phyloP scores from a whole-genome alignment of 2,329 filamentous ascomycete genomes.

The Colletotrichum sansevieriae region DNA sequence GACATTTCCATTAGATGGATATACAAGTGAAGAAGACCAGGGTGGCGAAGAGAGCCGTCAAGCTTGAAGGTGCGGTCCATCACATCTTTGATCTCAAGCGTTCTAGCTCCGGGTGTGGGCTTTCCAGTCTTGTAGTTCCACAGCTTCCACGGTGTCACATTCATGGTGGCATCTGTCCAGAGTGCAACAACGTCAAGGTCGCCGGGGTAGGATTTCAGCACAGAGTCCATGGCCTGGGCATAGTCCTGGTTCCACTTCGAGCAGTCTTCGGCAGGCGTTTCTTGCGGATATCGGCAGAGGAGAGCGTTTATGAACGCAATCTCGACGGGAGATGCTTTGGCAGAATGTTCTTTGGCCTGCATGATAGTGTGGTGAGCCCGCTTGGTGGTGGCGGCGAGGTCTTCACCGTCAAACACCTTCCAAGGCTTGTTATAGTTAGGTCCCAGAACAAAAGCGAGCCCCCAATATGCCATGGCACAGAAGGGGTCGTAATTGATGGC shows the following conservation, averaged over 20 bases:
- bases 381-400: constrained; percentile 65
- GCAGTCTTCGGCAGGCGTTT: constrained; percentile 62
- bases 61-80: constrained; percentile 63
- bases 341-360: constrained; percentile 56
- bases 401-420: constrained; percentile 75
- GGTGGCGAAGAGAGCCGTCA: constrained; percentile 66
- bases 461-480: constrained; percentile 77
- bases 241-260: constrained; percentile 70
- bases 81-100: constrained; percentile 47
- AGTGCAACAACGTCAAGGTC: constrained; percentile 55
- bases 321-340: constrained; percentile 64
- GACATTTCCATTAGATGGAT: constrained; percentile 87
- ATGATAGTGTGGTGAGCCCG: constrained; percentile 60
- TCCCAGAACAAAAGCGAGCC: constrained; percentile 77
- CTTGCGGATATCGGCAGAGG: constrained; percentile 69
- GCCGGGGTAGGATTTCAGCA: constrained; percentile 52
- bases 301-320: constrained; percentile 74
- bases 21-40: constrained; percentile 80
- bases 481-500: constrained; percentile 66
- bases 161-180: constrained; percentile 61
- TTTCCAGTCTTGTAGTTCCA: constrained; percentile 55
- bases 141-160: constrained; percentile 60
- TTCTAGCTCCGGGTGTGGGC: constrained; percentile 42
- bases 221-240: constrained; percentile 56
- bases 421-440: constrained; percentile 86